Percentiles rank a stretch among this genome's conserved stretches.
phyloP scores from a whole-genome alignment of 352 stramenopile genomes.

The Heterotrichella gracilis region DNA sequence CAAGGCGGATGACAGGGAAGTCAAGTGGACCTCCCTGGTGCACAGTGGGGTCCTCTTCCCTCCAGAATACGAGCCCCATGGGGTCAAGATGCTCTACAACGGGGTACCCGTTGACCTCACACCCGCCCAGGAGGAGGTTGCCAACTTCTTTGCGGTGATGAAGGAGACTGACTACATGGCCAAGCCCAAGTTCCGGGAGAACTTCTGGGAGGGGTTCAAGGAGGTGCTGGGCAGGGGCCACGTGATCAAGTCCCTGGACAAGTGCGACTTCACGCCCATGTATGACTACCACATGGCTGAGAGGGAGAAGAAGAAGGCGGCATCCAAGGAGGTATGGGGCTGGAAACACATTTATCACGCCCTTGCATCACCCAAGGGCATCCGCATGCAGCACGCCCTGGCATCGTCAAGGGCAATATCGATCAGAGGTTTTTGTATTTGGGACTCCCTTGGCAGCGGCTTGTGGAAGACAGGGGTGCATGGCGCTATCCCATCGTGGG shows the following conservation, averaged over 20 bases:
- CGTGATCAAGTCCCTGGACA: conserved; percentile 67
- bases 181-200: conserved; percentile 82
- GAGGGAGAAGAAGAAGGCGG: conserved; percentile 61
- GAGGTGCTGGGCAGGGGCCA: conserved; percentile 56
- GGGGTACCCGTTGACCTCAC: conserved; percentile 57
- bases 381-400: too few relatives aligned
- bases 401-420: too few relatives aligned
- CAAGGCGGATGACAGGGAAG: conserved; percentile 11
- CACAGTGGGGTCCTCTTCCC: conserved; percentile 92
- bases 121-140: conserved; percentile 61
- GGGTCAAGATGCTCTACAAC: conserved; percentile 43
- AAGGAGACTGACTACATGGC: conserved; percentile 37
- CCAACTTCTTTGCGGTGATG: conserved; percentile 28
- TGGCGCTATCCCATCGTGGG: too few relatives aligned
- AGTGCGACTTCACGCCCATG: conserved; percentile 81
- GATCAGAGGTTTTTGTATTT: too few relatives aligned
- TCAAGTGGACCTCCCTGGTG: conserved; percentile 91
- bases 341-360: too few relatives aligned
- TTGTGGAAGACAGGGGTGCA: conserved; percentile 10
- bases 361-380: too few relatives aligned
- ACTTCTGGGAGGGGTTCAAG: conserved; percentile 78
- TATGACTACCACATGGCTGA: conserved; percentile 50
- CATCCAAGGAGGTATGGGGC: conserved; percentile 80
- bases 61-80: conserved; percentile 63
- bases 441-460: too few relatives aligned